Percentiles rank a stretch among this genome's conserved stretches.
Conservation (phyloP, 2,329 filamentous ascomycete species). For the Teratosphaeria zuluensis region DNA sequence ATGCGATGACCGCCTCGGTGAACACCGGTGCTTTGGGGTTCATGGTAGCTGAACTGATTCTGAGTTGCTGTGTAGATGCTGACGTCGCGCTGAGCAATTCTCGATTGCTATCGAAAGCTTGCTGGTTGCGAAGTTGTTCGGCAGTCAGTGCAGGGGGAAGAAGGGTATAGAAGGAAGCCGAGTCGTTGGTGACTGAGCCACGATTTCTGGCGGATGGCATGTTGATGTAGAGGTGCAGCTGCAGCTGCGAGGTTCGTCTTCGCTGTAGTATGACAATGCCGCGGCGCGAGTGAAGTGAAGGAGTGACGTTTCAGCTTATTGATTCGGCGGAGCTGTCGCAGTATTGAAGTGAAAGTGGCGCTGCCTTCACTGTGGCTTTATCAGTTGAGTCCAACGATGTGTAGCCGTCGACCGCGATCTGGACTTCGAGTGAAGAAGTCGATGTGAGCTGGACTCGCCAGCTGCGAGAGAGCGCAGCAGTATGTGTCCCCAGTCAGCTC, state of each 20-base stretch:
- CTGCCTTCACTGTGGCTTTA: not conserved
- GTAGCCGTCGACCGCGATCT: not conserved
- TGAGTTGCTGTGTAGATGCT: not conserved
- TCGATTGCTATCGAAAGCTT: not conserved
- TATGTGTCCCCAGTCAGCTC: not conserved
- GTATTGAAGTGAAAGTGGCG: not conserved
- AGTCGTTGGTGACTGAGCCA: not conserved
- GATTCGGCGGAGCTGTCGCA: not conserved
- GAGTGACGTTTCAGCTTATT: not conserved
- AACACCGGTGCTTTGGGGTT: not conserved
- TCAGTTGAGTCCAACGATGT: not conserved
- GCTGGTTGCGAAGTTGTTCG: not conserved
- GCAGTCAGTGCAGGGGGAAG: not conserved
- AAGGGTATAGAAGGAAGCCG: not conserved
- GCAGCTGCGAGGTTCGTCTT: not conserved
- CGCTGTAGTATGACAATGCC: not conserved
- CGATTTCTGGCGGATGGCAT: not conserved
- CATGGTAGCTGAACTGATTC: not conserved
- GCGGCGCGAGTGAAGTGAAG: not conserved
- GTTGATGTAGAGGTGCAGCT: not conserved
- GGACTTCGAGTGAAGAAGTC: not conserved
- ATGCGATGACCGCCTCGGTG: slow-evolving; percentile 18
- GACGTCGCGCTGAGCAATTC: not conserved
- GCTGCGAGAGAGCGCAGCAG: not conserved
- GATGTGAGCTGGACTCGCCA: not conserved